Evolutionary conservation across 495 filamentous ascomycete genomes (phyloP).

Genomic region (Penicillium atrosanguineum): DNA sequence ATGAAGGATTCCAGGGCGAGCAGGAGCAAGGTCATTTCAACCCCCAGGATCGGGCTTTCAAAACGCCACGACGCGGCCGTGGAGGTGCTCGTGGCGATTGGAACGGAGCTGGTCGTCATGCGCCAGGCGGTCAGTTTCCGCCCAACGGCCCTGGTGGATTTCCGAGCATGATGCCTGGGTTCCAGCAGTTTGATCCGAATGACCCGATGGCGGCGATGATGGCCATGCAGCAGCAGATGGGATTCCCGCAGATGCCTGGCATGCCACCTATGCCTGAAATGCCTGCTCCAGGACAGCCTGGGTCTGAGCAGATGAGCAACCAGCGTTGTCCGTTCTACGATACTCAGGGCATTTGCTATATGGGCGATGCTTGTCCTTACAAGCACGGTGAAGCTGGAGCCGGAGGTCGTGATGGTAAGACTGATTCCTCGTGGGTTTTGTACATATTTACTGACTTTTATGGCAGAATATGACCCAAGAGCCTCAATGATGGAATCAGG

Average conservation of each 20-base stretch:
- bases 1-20: constrained; percentile 56
- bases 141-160: constrained; percentile 37
- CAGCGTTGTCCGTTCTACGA: constrained; percentile 85
- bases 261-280: constrained; percentile 49
- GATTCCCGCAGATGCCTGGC: constrained; percentile 56
- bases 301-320: constrained; percentile 32
- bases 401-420: constrained; percentile 49
- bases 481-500: constrained; percentile 47
- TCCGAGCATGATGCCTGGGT: constrained; percentile 46
- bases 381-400: constrained; percentile 71
- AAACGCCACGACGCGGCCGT: constrained; percentile 71
- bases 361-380: constrained; percentile 74
- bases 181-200: constrained; percentile 58
- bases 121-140: constrained; percentile 22
- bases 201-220: constrained; percentile 69
- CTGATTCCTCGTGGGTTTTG: not conserved
- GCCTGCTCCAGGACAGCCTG: constrained; percentile 30
- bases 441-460: constrained; percentile 5
- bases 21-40: constrained; percentile 37
- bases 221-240: constrained; percentile 63
- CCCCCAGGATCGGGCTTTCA: constrained; percentile 58
- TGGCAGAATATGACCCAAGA: constrained; percentile 80
- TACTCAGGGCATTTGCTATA: constrained; percentile 78
- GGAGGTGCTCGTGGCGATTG: constrained; percentile 54
- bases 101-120: constrained; percentile 30